These are phyloP conservation scores for Rutstroemia sp. DNA, from an alignment of 2,329 filamentous ascomycete genomes.

Conservation along the genomic window DNA sequence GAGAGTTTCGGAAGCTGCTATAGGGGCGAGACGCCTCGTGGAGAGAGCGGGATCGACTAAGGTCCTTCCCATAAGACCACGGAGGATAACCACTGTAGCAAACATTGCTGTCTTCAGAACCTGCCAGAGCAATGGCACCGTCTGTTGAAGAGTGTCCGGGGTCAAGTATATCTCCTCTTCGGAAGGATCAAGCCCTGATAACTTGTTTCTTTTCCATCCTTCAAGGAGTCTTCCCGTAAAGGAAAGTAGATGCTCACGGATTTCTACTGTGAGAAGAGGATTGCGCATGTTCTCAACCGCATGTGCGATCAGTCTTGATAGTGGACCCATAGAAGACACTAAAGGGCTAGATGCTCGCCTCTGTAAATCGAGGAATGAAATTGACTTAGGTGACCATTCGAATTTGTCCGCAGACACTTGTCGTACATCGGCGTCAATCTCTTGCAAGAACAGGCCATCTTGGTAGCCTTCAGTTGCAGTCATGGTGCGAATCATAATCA, in stretches of 20 bases:
- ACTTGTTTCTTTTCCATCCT: slow-evolving; percentile 62
- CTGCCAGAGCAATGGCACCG: slow-evolving; percentile 57
- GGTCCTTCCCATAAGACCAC: slow-evolving; percentile 49
- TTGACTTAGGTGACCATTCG: slow-evolving; percentile 49
- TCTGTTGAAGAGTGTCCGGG: slow-evolving; percentile 47
- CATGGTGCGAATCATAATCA: slow-evolving; percentile 48
- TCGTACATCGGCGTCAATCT: slow-evolving; percentile 53
- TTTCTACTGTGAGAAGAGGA: slow-evolving; percentile 33
- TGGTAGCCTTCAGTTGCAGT: slow-evolving; percentile 55
- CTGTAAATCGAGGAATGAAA: slow-evolving; percentile 49
- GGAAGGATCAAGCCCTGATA: slow-evolving; percentile 56
- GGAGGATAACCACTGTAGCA: slow-evolving; percentile 53
- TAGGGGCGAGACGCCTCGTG: slow-evolving; percentile 40
- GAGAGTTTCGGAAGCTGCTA: slow-evolving; percentile 53
- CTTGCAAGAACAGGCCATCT: slow-evolving; percentile 56
- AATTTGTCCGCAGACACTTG: slow-evolving; percentile 44
- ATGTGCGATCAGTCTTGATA: slow-evolving; percentile 57
- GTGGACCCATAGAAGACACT: slow-evolving; percentile 51
- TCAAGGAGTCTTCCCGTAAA: slow-evolving; percentile 39
- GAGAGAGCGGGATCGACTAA: slow-evolving; percentile 50
- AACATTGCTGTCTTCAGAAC: slow-evolving; percentile 58
- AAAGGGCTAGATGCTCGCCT: slow-evolving; percentile 49
- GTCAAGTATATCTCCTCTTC: slow-evolving; percentile 53
- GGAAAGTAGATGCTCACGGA: slow-evolving; percentile 47
- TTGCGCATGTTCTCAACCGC: slow-evolving; percentile 49